Conservation (phyloP, 2,329 filamentous ascomycete species). For the Penicillium hesseltinei region DNA sequence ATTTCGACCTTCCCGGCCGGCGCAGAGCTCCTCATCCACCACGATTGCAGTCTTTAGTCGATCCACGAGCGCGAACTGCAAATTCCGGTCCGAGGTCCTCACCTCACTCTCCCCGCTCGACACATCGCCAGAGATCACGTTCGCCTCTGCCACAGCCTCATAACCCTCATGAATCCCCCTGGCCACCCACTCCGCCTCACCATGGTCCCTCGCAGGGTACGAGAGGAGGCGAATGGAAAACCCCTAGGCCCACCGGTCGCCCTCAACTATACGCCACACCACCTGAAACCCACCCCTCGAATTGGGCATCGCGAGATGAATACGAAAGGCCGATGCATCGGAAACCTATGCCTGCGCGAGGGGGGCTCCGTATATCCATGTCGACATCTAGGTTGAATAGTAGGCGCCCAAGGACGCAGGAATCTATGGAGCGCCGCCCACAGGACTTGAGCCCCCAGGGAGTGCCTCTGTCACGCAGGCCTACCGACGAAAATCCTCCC, state of each 20-base stretch:
- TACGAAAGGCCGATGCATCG: conserved; percentile 26
- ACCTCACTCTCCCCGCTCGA: conserved; percentile 20
- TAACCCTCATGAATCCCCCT: conserved; percentile 14
- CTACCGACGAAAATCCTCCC: conserved; percentile 38
- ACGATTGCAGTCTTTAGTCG: conserved; percentile 31
- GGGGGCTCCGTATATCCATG: conserved; percentile 37
- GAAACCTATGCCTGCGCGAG: conserved; percentile 27
- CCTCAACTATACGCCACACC: conserved; percentile 23
- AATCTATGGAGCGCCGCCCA: conserved; percentile 27
- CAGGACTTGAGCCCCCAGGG: conserved; percentile 25
- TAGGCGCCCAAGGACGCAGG: conserved; percentile 28
- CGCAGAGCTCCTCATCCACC: conserved; percentile 31
- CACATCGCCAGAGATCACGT: conserved; percentile 20
- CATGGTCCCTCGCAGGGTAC: conserved; percentile 19
- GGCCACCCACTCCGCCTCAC: conserved; percentile 18
- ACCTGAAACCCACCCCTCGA: conserved; percentile 14
- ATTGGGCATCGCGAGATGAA: conserved; percentile 23
- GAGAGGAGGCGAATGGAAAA: conserved; percentile 17
- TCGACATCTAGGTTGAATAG: conserved; percentile 36
- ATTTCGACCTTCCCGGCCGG: conserved; percentile 32
- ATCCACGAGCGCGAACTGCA: conserved; percentile 26
- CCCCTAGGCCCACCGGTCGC: conserved; percentile 20
- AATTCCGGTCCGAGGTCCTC: conserved; percentile 19
- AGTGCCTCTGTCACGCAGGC: conserved; percentile 31
- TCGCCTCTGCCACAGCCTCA: conserved; percentile 21